Evolutionary conservation across 2,329 filamentous ascomycete genomes (phyloP).

Genomic region (Trichoderma sp.): DNA sequence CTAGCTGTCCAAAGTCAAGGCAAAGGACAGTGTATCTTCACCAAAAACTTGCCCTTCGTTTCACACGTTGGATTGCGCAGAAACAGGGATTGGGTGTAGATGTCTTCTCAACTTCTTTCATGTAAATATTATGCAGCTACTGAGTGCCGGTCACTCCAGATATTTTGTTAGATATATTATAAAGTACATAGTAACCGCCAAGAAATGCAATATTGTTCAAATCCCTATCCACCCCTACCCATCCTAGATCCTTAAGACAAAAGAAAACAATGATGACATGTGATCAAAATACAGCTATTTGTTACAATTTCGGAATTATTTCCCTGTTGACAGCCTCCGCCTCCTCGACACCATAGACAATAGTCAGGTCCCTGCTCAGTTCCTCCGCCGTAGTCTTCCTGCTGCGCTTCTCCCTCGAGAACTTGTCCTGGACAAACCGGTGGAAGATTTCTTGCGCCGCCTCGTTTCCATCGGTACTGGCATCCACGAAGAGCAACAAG

Average conservation of each 20-base stretch:
- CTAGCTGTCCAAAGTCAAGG: neutral
- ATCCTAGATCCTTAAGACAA: neutral
- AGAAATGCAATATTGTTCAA: neutral
- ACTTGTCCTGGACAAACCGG: constrained; percentile 40
- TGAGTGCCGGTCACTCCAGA: neutral
- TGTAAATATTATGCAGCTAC: constrained; percentile 4
- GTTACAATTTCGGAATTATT: constrained; percentile 13
- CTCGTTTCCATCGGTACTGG: constrained; percentile 37
- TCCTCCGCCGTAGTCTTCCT: constrained; percentile 29
- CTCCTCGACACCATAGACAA: constrained; percentile 39
- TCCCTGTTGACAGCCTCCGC: constrained; percentile 26
- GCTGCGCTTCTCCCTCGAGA: constrained; percentile 23
- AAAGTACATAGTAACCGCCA: neutral
- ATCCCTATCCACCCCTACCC: neutral
- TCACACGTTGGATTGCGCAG: neutral
- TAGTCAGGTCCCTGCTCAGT: constrained; percentile 35
- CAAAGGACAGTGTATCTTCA: neutral
- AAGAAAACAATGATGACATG: neutral
- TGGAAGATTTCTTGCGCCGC: constrained; percentile 43
- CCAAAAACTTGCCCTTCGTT: neutral
- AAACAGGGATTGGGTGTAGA: neutral
- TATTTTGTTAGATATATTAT: neutral
- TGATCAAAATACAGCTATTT: neutral
- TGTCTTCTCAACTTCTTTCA: neutral
- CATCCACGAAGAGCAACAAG: constrained; percentile 46